Evolutionary conservation across 1,139 yeast genomes (phyloP).

Genomic region (Diutina rugosa): DNA sequence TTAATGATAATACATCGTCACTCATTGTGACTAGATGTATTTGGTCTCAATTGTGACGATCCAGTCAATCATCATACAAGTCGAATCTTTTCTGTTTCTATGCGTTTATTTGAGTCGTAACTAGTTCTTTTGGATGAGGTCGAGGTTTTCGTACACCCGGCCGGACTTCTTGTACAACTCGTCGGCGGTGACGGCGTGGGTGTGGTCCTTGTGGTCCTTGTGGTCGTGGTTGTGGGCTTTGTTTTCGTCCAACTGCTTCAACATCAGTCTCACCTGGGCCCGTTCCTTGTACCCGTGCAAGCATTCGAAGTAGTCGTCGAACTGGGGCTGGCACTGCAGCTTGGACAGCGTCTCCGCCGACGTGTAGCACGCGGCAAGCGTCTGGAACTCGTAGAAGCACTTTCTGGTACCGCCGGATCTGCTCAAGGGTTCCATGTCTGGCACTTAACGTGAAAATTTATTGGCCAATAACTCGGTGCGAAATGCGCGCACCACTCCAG

Average conservation of each 20-base stretch:
- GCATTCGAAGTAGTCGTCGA: conserved; percentile 37
- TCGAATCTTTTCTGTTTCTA: neutral
- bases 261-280: conserved; percentile 32
- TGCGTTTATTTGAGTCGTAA: neutral
- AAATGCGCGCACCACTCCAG: neutral
- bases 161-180: conserved; percentile 34
- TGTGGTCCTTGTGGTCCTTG: conserved; percentile 13
- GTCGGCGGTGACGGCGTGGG: conserved; percentile 29
- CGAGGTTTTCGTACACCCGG: conserved; percentile 31
- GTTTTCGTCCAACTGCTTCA: conserved; percentile 34
- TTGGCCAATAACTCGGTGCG: neutral
- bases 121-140: conserved; percentile 11
- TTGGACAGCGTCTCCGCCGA: conserved; percentile 31
- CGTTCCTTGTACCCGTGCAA: conserved; percentile 37
- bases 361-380: conserved; percentile 32
- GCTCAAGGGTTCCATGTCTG: conserved; percentile 33
- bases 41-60: too few species aligned
- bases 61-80: too few species aligned
- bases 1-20: too few species aligned
- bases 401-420: conserved; percentile 38
- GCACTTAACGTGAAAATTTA: neutral
- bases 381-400: conserved; percentile 38
- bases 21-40: too few species aligned
- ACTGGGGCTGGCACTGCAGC: conserved; percentile 31
- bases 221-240: conserved; percentile 20